phyloP scores from a whole-genome alignment of 2,329 filamentous ascomycete genomes.

The Coniochaeta sp. region DNA sequence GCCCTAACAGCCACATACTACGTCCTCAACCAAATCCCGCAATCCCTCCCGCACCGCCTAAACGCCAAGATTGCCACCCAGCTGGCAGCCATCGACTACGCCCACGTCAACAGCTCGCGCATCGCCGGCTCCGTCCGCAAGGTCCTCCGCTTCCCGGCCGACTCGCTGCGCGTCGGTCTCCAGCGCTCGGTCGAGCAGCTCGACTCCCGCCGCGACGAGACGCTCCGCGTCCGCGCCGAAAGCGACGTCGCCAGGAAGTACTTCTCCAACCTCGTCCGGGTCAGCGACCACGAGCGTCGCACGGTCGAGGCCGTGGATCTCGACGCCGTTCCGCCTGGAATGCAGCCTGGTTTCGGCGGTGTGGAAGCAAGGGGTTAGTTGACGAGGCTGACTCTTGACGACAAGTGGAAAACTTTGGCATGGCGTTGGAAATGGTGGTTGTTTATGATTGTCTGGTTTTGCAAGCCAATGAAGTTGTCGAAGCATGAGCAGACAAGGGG shows the following conservation, averaged over 20 bases:
- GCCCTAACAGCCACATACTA: slow-evolving; percentile 71
- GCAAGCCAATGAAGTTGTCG: not conserved
- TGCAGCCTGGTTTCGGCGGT: not conserved
- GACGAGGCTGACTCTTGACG: no score
- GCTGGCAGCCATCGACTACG: slow-evolving; percentile 79
- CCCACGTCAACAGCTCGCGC: slow-evolving; percentile 77
- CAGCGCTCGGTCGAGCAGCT: slow-evolving; percentile 83
- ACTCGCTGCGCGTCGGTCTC: slow-evolving; percentile 75
- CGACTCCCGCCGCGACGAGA: slow-evolving; percentile 70
- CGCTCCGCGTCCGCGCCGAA: slow-evolving; percentile 71
- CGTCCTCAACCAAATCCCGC: slow-evolving; percentile 77
- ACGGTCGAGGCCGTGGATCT: slow-evolving; percentile 46
- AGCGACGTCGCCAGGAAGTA: slow-evolving; percentile 85
- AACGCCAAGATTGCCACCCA: slow-evolving; percentile 77
- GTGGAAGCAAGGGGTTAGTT: not conserved
- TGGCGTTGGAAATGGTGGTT: not conserved
- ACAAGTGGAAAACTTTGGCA: not conserved
- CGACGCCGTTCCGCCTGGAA: slow-evolving; percentile 37
- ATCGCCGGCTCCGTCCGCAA: slow-evolving; percentile 82
- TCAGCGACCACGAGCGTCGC: slow-evolving; percentile 45
- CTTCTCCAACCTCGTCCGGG: slow-evolving; percentile 75
- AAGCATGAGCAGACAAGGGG: not conserved
- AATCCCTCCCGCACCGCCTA: slow-evolving; percentile 79
- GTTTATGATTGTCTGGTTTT: not conserved
- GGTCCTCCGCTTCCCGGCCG: slow-evolving; percentile 79